Base-by-base conservation (phyloP, 805 yeast genomes). In the Danielia oregonensis region DNA sequence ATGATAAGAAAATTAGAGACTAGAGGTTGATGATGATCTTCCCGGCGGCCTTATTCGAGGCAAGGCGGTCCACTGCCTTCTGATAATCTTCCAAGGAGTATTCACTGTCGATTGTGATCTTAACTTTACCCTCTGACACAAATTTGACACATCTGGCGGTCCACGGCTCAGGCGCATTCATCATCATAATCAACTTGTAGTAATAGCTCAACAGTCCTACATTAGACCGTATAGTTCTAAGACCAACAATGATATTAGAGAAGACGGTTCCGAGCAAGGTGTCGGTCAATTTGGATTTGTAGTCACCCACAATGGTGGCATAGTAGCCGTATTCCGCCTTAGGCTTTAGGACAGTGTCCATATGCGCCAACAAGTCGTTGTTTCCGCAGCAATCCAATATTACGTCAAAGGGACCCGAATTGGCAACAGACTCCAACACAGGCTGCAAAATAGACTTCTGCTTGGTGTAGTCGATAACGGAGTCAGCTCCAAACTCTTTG, bases 311-410 rank as follows among this genome's bases (percentile, higher is more conserved):
- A 35, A 80, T 63, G 8, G 82, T 68, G 9, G 70, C 57, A 48
- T 70, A 83, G 5, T 79, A 69, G 10, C 76, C 71, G 17, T 56
- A 42, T 4, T 43, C 43, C 16, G 30, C 15, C 32, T 61, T 62
- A 24, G 74, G 68, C 45, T 75, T 72, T 42, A 83, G 58, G 67
- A 61, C 25, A 5, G 61, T 45, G 4, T 59, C 49, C 35, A 74
- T 62, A 9, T 67, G 54, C 3, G 63, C 53, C 35, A 77, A 65
- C 14, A 79, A 68, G 13, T 70, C 74, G 17, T 53, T 53, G 36
- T 73, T 75, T 24, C 95, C 89, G 33, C 74, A 76, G 35, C 81
- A 68, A 59, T 86, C 95, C 19, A 78, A 51, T 27, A 84, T 74
- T 8, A 73, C 51, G 50, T 82, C 86, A 48, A 78, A 84, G 40